Conservation (phyloP, 2,329 filamentous ascomycete genomes). For the Fusarium sp. region DNA sequence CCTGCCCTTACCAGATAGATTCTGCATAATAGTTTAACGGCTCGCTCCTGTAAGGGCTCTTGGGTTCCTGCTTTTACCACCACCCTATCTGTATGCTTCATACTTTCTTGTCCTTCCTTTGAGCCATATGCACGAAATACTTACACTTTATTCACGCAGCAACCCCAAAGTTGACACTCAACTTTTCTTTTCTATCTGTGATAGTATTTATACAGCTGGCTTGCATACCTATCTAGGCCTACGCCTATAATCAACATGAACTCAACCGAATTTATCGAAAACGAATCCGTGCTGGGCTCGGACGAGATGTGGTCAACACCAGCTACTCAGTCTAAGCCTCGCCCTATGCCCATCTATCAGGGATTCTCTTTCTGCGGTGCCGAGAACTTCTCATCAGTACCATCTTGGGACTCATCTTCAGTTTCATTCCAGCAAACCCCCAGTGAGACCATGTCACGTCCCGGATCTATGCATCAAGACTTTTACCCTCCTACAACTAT, state of each 20-base stretch:
- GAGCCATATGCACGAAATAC: conserved; percentile 33
- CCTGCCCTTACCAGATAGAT: conserved; percentile 41
- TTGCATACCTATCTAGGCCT: conserved; percentile 56
- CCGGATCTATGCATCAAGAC: conserved; percentile 67
- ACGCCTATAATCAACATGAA: conserved; percentile 57
- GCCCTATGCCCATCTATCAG: conserved; percentile 69
- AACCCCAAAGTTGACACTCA: conserved; percentile 54
- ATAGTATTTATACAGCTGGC: conserved; percentile 57
- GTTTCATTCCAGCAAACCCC: conserved; percentile 62
- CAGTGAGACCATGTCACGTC: conserved; percentile 62
- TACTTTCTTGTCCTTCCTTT: conserved; percentile 38
- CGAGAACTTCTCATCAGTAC: conserved; percentile 62
- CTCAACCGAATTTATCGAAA: conserved; percentile 60
- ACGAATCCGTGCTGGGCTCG: conserved; percentile 57
- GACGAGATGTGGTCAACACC: conserved; percentile 66
- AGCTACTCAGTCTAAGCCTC: conserved; percentile 60
- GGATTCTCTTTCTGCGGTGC: conserved; percentile 68
- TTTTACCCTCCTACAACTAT: conserved; percentile 62
- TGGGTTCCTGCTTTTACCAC: conserved; percentile 60
- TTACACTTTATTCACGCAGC: conserved; percentile 40
- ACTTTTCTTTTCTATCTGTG: conserved; percentile 57
- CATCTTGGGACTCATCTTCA: conserved; percentile 67
- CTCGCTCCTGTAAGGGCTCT: conserved; percentile 30
- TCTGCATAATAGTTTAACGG: conserved; percentile 40
- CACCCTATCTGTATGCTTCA: conserved; percentile 61